Percentiles rank a stretch among this genome's conserved stretches.
phyloP scores from a whole-genome alignment of 148 eudicot species.

The Beta vulgaris region DNA sequence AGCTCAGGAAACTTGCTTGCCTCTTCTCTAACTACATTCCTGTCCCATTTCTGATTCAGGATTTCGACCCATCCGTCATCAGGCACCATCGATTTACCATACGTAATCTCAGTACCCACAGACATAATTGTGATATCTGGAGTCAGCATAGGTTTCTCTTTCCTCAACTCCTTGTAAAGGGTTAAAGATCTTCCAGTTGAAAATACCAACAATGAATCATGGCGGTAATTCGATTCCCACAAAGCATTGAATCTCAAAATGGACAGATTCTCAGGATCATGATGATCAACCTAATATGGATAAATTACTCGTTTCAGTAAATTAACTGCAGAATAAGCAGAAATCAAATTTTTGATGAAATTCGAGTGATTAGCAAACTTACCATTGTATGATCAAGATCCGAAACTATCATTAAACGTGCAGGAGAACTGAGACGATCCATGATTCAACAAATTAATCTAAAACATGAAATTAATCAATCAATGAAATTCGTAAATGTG shows the following conservation, averaged over 20 bases:
- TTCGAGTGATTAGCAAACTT: background rate
- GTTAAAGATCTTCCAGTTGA: constrained; percentile 71
- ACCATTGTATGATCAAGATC: constrained; percentile 85
- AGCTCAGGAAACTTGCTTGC: constrained; percentile 55
- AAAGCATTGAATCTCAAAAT: constrained; percentile 64
- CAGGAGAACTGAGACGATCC: constrained; percentile 51
- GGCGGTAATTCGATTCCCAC: constrained; percentile 70
- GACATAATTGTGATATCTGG: constrained; percentile 75
- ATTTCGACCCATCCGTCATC: constrained; percentile 61
- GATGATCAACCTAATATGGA: constrained; percentile 63
- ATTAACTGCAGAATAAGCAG: background rate
- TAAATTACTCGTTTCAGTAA: background rate
- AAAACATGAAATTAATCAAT: constrained; percentile 11
- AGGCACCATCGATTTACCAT: constrained; percentile 66
- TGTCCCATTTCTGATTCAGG: constrained; percentile 63
- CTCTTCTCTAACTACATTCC: constrained; percentile 50
- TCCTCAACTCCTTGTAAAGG: constrained; percentile 60
- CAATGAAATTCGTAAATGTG: background rate
- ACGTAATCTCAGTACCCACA: constrained; percentile 75
- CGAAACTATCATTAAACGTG: constrained; percentile 67
- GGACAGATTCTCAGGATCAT: constrained; percentile 58
- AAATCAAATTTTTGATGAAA: background rate
- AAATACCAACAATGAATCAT: constrained; percentile 65
- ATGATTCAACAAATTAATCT: constrained; percentile 24
- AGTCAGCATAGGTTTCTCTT: constrained; percentile 68